Percentiles rank a stretch among this genome's conserved stretches.
Conservation (phyloP, 2,329 filamentous ascomycete species). For the Ceratocystis colombiana region DNA sequence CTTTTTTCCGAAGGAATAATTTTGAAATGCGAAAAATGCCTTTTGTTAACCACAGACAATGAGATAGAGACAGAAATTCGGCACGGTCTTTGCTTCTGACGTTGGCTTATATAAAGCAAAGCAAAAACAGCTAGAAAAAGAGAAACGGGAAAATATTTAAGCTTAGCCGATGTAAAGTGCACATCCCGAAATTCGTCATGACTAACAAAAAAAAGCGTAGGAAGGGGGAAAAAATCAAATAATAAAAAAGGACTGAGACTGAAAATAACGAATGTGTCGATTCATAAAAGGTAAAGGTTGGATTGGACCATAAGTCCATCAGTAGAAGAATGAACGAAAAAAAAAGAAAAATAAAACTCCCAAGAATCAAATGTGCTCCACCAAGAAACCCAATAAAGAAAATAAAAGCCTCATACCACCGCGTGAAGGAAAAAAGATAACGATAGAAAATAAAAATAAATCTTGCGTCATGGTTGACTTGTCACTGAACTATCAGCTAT, state of each 20-base stretch:
- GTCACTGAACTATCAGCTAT: slow-evolving; percentile 2
- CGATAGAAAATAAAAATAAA: slow-evolving; percentile 13
- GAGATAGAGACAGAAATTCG: too few relatives aligned
- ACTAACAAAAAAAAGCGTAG: slow-evolving; percentile 13
- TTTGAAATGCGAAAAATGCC: not conserved
- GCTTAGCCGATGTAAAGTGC: slow-evolving; percentile 7
- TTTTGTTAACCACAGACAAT: not conserved
- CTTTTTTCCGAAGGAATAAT: not conserved
- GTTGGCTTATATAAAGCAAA: not conserved
- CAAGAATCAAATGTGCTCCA: slow-evolving; percentile 22
- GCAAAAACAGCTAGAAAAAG: not conserved
- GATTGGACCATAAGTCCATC: slow-evolving; percentile 15
- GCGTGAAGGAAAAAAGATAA: slow-evolving; percentile 23
- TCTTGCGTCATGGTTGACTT: not conserved
- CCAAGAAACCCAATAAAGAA: slow-evolving; percentile 18
- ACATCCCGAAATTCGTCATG: slow-evolving; percentile 19
- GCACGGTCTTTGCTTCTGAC: not conserved
- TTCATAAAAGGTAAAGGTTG: slow-evolving; percentile 16
- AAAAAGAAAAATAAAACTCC: slow-evolving; percentile 17
- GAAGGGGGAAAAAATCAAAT: not conserved
- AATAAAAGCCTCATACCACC: slow-evolving; percentile 22
- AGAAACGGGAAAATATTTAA: slow-evolving; percentile 14
- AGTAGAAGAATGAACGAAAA: slow-evolving; percentile 5
- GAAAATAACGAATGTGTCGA: slow-evolving; percentile 15
- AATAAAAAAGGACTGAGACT: slow-evolving; percentile 15